Conservation (phyloP, 768 basidiomycete species). For the Leccinum arenicola region DNA sequence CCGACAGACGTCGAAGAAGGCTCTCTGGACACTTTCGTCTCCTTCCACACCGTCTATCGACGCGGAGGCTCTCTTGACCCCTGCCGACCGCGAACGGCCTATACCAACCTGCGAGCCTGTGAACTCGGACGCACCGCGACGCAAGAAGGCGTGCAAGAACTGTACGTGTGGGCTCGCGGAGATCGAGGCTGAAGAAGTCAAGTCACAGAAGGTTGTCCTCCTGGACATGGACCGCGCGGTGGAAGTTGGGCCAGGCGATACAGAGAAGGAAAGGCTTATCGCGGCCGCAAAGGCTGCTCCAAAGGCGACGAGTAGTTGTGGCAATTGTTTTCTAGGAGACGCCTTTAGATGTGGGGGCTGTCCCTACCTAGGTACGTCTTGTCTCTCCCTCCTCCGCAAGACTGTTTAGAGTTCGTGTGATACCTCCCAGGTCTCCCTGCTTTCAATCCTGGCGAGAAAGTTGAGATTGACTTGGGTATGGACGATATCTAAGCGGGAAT, state of each 20-base stretch:
- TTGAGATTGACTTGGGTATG: slow-evolving; percentile 85
- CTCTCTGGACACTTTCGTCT: slow-evolving; percentile 79
- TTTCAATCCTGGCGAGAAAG: slow-evolving; percentile 98
- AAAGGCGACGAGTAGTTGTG: slow-evolving; percentile 95
- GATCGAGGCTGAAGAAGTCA: slow-evolving; percentile 80
- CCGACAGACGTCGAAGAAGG: slow-evolving; percentile 77
- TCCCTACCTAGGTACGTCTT: slow-evolving; percentile 87
- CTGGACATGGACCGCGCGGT: slow-evolving; percentile 59
- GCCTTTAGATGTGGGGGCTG: slow-evolving; percentile 96
- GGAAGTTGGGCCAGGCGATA: slow-evolving; percentile 52
- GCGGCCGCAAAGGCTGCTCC: slow-evolving; percentile 68
- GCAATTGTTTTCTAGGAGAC: slow-evolving; percentile 96
- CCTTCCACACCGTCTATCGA: slow-evolving; percentile 76
- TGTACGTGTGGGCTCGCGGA: slow-evolving; percentile 97
- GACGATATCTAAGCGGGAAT: slow-evolving; percentile 67
- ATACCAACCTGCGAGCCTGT: slow-evolving; percentile 74
- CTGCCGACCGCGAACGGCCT: slow-evolving; percentile 78
- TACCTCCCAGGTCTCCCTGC: slow-evolving; percentile 82
- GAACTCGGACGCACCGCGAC: slow-evolving; percentile 46
- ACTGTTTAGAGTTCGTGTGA: slow-evolving; percentile 11
- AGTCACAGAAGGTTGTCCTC: slow-evolving; percentile 58
- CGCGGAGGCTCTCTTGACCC: slow-evolving; percentile 78
- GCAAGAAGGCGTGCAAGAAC: slow-evolving; percentile 93
- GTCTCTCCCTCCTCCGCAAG: background rate
- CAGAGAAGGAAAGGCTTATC: slow-evolving; percentile 63